Conservation (phyloP, 2,329 filamentous ascomycete species). For the Aspergillus spinulosporus region DNA sequence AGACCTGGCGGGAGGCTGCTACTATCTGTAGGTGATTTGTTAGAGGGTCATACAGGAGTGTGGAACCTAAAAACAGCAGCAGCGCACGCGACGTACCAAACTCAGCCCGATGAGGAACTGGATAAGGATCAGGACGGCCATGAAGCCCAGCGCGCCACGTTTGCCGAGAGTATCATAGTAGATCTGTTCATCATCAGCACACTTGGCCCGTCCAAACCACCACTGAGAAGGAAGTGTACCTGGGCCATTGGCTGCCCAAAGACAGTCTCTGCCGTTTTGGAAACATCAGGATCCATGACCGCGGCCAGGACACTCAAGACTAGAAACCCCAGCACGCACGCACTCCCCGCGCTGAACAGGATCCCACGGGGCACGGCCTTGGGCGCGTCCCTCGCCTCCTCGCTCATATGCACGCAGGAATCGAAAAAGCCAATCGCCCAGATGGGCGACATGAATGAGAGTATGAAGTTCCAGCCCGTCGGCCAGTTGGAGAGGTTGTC, state of each 20-base stretch:
- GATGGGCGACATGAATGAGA: slow-evolving; percentile 62
- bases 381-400: slow-evolving; percentile 62
- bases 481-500: slow-evolving; percentile 62
- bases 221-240: slow-evolving; percentile 20
- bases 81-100: slow-evolving; percentile 36
- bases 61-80: no score
- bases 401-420: slow-evolving; percentile 60
- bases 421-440: slow-evolving; percentile 60
- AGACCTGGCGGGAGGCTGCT: slow-evolving; percentile 61
- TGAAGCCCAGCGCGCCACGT: slow-evolving; percentile 58
- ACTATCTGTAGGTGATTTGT: slow-evolving; percentile 42
- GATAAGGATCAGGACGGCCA: slow-evolving; percentile 60
- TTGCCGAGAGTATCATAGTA: slow-evolving; percentile 64
- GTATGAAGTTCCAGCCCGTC: slow-evolving; percentile 59
- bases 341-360: slow-evolving; percentile 54
- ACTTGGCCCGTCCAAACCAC: background rate
- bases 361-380: slow-evolving; percentile 62
- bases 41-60: background rate
- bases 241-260: slow-evolving; percentile 62
- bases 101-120: slow-evolving; percentile 64
- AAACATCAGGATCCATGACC: slow-evolving; percentile 56
- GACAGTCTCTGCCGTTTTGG: slow-evolving; percentile 48
- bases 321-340: slow-evolving; percentile 58
- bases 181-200: slow-evolving; percentile 27
- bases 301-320: slow-evolving; percentile 59